Conservation (phyloP, 352 stramenopile species). For the Blastocystis sp. region DNA sequence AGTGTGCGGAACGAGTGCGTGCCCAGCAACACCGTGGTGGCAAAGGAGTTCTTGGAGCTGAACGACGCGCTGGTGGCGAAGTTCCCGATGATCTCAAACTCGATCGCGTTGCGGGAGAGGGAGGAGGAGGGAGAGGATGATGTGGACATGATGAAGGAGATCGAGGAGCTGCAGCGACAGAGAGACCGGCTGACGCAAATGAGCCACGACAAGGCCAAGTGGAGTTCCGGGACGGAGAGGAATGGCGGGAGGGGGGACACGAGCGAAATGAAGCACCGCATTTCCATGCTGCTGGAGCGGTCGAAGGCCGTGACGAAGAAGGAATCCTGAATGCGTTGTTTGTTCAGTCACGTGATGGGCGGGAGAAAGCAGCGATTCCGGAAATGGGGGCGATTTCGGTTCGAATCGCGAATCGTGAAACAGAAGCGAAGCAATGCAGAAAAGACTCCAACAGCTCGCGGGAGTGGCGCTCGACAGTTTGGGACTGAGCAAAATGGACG, state of each 20-base stretch:
- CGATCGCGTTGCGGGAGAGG: neutral
- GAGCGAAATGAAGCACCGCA: neutral
- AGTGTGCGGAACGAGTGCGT: neutral
- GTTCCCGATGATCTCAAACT: neutral
- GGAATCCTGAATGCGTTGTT: neutral
- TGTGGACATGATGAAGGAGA: neutral
- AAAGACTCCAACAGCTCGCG: slow-evolving; percentile 53
- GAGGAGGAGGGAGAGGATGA: neutral
- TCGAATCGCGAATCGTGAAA: neutral
- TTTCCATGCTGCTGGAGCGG: neutral
- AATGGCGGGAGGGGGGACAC: neutral
- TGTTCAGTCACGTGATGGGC: neutral
- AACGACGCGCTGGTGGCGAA: neutral
- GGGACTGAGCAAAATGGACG: slow-evolving; percentile 50
- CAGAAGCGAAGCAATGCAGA: slow-evolving; percentile 3
- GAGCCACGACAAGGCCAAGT: no score
- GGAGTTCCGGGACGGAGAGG: no score
- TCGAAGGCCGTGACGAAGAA: neutral
- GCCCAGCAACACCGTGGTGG: neutral
- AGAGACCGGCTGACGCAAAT: neutral
- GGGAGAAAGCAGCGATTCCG: neutral
- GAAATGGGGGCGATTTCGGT: neutral
- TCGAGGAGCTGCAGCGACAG: slow-evolving; percentile 5
- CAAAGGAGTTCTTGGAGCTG: neutral
- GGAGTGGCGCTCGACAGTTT: slow-evolving; percentile 57